A percentile compares a stretch with the other conserved stretches of the same genome.
phyloP scores from a whole-genome alignment of 1,284 basidiomycete genomes.

The Marasmius fiardii region DNA sequence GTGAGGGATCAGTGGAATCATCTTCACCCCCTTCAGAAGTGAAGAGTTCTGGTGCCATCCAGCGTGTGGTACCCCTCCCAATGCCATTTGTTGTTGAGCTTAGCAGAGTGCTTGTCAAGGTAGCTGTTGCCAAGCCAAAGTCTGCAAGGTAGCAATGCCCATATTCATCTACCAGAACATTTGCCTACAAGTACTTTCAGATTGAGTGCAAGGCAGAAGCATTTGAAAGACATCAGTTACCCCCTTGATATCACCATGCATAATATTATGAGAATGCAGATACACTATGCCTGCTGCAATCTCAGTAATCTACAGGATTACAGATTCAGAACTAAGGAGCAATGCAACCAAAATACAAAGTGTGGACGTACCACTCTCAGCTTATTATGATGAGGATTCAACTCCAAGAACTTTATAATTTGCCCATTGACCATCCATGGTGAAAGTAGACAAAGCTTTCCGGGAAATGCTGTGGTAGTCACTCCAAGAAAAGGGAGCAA shows the following conservation, averaged over 20 bases:
- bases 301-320: neutral
- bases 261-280: neutral
- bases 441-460: slow-evolving; percentile 11
- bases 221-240: neutral
- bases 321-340: neutral
- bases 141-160: neutral
- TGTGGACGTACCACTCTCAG: neutral
- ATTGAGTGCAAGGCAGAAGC: neutral
- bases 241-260: neutral
- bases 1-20: too few relatives aligned
- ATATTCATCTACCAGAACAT: neutral
- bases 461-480: slow-evolving; percentile 4
- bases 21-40: too few relatives aligned
- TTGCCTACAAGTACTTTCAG: neutral
- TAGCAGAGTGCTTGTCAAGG: neutral
- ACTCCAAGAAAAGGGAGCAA: slow-evolving; percentile 14
- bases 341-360: neutral
- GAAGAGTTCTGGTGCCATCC: slow-evolving; percentile 2
- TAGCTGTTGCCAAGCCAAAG: neutral
- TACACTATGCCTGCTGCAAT: neutral
- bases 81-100: neutral
- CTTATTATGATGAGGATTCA: slow-evolving; percentile 9
- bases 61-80: neutral
- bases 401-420: slow-evolving; percentile 8
- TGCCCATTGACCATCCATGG: slow-evolving; percentile 14